phyloP scores from a whole-genome alignment of 805 yeast species.

The Teunomyces gatunensis region DNA sequence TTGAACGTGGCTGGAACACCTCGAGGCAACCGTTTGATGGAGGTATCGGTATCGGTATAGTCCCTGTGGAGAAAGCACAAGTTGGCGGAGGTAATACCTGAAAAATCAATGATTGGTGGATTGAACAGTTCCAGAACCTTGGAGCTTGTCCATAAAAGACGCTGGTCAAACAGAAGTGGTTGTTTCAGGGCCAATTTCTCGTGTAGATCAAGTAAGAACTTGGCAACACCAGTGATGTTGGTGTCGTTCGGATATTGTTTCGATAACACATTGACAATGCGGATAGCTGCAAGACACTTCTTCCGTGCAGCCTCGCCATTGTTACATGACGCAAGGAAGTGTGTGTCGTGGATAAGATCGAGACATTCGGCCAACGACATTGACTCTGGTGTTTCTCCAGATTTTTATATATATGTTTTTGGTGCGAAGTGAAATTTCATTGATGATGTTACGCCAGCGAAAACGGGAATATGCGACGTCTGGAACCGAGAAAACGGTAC shows the following conservation, averaged over 20 bases:
- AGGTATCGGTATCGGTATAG: not conserved
- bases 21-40: not conserved
- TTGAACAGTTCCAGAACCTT: constrained; percentile 12
- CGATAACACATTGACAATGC: not conserved
- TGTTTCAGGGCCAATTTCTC: not conserved
- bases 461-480: not conserved
- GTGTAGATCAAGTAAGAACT: not conserved
- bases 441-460: not conserved
- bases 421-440: not conserved
- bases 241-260: not conserved
- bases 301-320: not conserved
- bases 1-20: not conserved
- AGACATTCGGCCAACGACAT: constrained; percentile 2
- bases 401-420: not conserved
- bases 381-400: not conserved
- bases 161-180: constrained; percentile 11
- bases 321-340: constrained; percentile 1
- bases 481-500: too few relatives aligned
- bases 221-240: not conserved
- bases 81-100: not conserved
- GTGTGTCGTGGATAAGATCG: constrained; percentile 1
- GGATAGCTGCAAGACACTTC: not conserved
- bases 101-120: constrained; percentile 21
- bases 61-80: not conserved
- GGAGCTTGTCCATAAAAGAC: constrained; percentile 29